These are phyloP conservation scores for Tilletia caries DNA, from an alignment of 1,284 basidiomycete genomes.

Conservation along the genomic window DNA sequence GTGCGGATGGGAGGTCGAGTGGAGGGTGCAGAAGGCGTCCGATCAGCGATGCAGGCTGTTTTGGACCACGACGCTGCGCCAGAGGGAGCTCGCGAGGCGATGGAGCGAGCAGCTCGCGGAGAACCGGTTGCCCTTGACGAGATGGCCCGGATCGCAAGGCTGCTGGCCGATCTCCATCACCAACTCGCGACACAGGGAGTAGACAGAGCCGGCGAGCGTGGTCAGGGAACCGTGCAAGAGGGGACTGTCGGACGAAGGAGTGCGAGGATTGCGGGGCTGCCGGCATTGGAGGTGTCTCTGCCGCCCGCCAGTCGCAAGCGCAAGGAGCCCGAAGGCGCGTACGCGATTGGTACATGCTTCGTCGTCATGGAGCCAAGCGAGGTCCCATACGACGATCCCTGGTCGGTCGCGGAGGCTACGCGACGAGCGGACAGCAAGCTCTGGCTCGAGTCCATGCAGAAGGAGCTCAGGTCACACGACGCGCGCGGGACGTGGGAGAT, in stretches of 20 bases:
- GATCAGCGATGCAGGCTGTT: neutral
- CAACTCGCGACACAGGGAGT: neutral
- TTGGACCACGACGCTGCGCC: neutral
- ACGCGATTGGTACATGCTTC: neutral
- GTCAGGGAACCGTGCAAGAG: neutral
- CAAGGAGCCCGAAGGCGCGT: neutral
- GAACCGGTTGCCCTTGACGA: too few species aligned
- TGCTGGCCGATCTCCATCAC: neutral
- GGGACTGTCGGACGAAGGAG: neutral
- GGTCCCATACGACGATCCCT: slow-evolving; percentile 20
- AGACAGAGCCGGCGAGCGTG: neutral
- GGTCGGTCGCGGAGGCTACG: slow-evolving; percentile 38
- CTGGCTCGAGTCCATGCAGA: slow-evolving; percentile 50
- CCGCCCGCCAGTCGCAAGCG: neutral
- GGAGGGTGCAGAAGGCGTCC: too few species aligned
- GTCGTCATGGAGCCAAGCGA: neutral
- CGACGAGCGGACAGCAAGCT: slow-evolving; percentile 34
- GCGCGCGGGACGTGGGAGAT: slow-evolving; percentile 44
- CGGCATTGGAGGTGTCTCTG: neutral
- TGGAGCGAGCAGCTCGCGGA: too few species aligned
- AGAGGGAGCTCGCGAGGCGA: too few species aligned
- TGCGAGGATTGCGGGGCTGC: neutral
- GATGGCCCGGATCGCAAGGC: too few species aligned
- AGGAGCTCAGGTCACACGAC: slow-evolving; percentile 43
- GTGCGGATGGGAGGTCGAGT: too few species aligned